Percentiles rank a stretch among this genome's conserved stretches.
These are phyloP conservation scores for Acer campestre DNA, from an alignment of 345 rosid genomes.

Conservation along the genomic window DNA sequence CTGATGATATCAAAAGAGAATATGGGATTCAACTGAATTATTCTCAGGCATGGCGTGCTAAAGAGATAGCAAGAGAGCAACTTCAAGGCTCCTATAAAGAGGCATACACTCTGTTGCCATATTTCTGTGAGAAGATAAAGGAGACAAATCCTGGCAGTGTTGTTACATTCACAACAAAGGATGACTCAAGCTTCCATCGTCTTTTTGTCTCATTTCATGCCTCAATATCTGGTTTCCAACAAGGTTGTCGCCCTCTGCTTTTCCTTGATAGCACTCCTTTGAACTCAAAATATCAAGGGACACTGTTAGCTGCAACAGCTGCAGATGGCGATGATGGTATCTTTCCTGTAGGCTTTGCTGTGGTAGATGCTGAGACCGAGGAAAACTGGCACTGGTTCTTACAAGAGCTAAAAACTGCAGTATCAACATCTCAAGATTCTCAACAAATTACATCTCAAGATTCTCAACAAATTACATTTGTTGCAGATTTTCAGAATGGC, in stretches of 20 bases:
- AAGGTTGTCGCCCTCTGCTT: slow-evolving; percentile 88
- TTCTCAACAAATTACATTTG: slow-evolving; percentile 60
- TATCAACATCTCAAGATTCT: slow-evolving; percentile 35
- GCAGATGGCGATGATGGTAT: slow-evolving; percentile 82
- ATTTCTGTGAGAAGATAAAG: slow-evolving; percentile 80
- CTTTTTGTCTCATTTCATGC: slow-evolving; percentile 87
- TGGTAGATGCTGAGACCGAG: slow-evolving; percentile 80
- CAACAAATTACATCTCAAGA: slow-evolving; percentile 49
- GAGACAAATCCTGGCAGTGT: slow-evolving; percentile 94
- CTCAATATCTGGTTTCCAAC: slow-evolving; percentile 75
- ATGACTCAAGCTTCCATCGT: slow-evolving; percentile 88
- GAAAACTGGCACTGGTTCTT: slow-evolving; percentile 93
- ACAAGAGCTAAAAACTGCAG: slow-evolving; percentile 65
- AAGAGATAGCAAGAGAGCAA: slow-evolving; percentile 92
- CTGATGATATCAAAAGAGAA: slow-evolving; percentile 82
- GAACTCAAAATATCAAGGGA: slow-evolving; percentile 85
- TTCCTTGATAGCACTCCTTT: slow-evolving; percentile 73
- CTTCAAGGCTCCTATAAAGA: slow-evolving; percentile 91
- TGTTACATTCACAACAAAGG: slow-evolving; percentile 76
- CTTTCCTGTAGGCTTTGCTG: slow-evolving; percentile 82
- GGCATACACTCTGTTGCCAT: slow-evolving; percentile 79
- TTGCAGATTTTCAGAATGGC: slow-evolving; percentile 80
- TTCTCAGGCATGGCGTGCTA: slow-evolving; percentile 96
- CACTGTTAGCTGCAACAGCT: slow-evolving; percentile 67
- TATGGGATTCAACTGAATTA: slow-evolving; percentile 89